Percentiles rank a stretch among this genome's conserved stretches.
Evolutionary conservation across 257 asterid genomes (phyloP).

Genomic region (Euphrasia confusa): DNA sequence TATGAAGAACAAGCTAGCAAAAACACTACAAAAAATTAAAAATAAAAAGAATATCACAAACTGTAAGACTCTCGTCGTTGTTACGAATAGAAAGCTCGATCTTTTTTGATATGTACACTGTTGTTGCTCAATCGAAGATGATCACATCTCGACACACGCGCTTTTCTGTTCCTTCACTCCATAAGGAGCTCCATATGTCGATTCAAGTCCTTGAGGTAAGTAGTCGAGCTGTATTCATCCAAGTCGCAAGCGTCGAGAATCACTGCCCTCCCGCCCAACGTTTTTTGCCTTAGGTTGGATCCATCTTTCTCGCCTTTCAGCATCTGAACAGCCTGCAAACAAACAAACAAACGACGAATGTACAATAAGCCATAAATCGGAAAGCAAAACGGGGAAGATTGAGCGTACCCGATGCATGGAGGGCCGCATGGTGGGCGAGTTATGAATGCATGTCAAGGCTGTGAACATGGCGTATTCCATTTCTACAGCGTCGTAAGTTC

Average conservation of each 20-base stretch:
- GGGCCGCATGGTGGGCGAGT: slow-evolving; percentile 70
- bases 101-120: slow-evolving; percentile 9
- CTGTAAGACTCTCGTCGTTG: not conserved
- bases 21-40: not conserved
- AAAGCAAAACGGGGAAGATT: not conserved
- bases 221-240: slow-evolving; percentile 67
- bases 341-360: not conserved
- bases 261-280: slow-evolving; percentile 51
- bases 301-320: slow-evolving; percentile 62
- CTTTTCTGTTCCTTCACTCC: slow-evolving; percentile 40
- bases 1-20: not conserved
- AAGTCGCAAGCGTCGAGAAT: slow-evolving; percentile 51
- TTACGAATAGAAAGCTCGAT: not conserved
- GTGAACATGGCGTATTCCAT: slow-evolving; percentile 73
- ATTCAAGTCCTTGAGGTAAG: slow-evolving; percentile 62
- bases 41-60: not conserved
- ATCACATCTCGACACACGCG: not conserved
- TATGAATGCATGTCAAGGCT: slow-evolving; percentile 73
- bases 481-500: slow-evolving; percentile 38
- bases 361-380: not conserved
- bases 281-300: slow-evolving; percentile 52
- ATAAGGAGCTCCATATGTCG: slow-evolving; percentile 85
- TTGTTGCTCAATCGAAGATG: not conserved
- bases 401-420: slow-evolving; percentile 61
- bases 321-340: slow-evolving; percentile 56